A percentile compares a stretch with the other conserved stretches of the same genome.
Evolutionary conservation across 2,329 filamentous ascomycete genomes (phyloP).

Genomic region (Aspergillus fumigatus): DNA sequence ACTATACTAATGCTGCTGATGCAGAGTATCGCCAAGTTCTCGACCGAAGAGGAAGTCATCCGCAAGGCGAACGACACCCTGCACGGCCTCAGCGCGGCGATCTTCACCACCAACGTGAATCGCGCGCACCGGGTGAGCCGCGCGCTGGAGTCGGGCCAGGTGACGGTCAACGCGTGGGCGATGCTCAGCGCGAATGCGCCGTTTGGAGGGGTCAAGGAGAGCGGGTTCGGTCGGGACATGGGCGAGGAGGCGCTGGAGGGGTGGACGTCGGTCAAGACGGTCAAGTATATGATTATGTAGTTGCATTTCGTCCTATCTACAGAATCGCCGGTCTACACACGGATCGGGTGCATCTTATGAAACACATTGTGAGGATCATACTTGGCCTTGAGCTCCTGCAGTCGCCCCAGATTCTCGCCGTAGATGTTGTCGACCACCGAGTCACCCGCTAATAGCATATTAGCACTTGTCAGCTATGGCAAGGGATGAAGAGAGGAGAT

Average conservation of each 20-base stretch:
- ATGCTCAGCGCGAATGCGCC: slow-evolving; percentile 23
- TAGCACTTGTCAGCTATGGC: neutral
- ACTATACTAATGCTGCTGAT: no score
- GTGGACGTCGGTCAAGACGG: slow-evolving; percentile 20
- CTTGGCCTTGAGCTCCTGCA: slow-evolving; percentile 42
- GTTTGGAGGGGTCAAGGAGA: slow-evolving; percentile 26
- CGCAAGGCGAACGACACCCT: slow-evolving; percentile 51
- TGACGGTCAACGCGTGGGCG: slow-evolving; percentile 25
- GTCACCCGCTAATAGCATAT: slow-evolving; percentile 27
- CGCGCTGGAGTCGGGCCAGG: slow-evolving; percentile 20
- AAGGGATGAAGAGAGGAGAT: neutral
- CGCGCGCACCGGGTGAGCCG: slow-evolving; percentile 21
- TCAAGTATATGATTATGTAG: slow-evolving; percentile 9
- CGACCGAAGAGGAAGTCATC: slow-evolving; percentile 56
- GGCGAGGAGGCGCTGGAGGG: slow-evolving; percentile 23
- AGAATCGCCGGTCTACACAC: no score
- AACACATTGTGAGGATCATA: slow-evolving; percentile 48
- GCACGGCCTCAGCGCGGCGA: slow-evolving; percentile 22
- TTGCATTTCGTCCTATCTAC: no score
- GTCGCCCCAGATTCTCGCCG: slow-evolving; percentile 39
- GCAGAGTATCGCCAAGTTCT: slow-evolving; percentile 53
- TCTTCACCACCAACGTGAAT: slow-evolving; percentile 24
- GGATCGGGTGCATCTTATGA: slow-evolving; percentile 40
- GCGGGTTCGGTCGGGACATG: slow-evolving; percentile 26
- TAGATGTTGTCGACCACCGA: slow-evolving; percentile 38